Evolutionary conservation across 345 rosid species (phyloP).

Genomic region (Eucalyptus erythrocorys): DNA sequence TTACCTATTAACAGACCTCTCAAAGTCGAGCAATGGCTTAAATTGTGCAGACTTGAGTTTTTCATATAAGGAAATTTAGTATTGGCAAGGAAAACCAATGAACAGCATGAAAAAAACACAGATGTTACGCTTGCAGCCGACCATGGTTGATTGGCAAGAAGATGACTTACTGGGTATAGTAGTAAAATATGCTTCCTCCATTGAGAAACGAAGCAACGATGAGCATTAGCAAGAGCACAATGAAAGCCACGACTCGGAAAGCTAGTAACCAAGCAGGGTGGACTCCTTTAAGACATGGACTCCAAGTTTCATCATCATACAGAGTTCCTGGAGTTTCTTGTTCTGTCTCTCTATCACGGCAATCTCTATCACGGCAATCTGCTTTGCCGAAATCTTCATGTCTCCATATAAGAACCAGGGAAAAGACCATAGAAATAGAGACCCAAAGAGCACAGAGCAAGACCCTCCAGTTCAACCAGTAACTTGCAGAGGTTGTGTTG

Average conservation of each 20-base stretch:
- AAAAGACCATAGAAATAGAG: constrained; percentile 10
- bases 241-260: constrained; percentile 59
- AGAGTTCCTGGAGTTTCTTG: constrained; percentile 35
- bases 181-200: constrained; percentile 81
- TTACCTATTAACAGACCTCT: neutral
- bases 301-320: constrained; percentile 84
- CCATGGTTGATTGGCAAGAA: neutral
- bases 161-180: constrained; percentile 76
- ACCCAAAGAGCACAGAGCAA: constrained; percentile 59
- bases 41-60: neutral
- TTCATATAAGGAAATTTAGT: neutral
- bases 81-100: neutral
- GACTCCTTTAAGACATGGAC: constrained; percentile 64
- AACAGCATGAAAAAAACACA: neutral
- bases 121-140: neutral
- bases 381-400: constrained; percentile 28
- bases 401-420: constrained; percentile 50
- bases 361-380: constrained; percentile 26
- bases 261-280: constrained; percentile 96
- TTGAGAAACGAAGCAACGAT: constrained; percentile 31
- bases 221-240: constrained; percentile 56
- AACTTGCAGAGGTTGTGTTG: constrained; percentile 43
- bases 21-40: neutral
- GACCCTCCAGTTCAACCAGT: constrained; percentile 96
- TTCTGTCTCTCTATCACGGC: constrained; percentile 22